Base-by-base conservation (phyloP, 2,329 filamentous ascomycete species). In the Diaporthe capsici region DNA sequence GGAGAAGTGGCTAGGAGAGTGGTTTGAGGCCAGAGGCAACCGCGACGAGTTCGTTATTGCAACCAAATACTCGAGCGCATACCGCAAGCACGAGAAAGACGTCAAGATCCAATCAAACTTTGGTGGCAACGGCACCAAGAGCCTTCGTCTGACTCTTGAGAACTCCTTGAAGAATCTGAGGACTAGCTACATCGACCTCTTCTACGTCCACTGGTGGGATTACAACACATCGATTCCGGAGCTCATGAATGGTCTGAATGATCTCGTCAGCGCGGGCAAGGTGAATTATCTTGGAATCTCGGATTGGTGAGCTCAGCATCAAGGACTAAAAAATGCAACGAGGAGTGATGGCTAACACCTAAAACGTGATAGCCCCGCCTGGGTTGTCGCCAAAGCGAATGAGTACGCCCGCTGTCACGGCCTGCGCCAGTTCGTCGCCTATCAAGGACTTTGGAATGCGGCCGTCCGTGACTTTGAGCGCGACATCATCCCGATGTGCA, bases 1-100 rank as follows among this genome's bases (percentile, higher is more conserved):
- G 1, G 93, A 94, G 82, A 82, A 80, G 72, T 93, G 92, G 90
- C 85, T 94, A 75, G 93, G 93, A 53, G 91, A 93, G 78, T 94
- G 92, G 92, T 92, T 94, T 90, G 86, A 88, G 79, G 87, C 88
- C 76, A 88, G 91, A 15, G 86, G 87, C n/a, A 90, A 90, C 75
- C 89, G 93, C n/a, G 92, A 94, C 79, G 82, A 86, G 63, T 81
- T 91, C 89, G 92, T 94, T 31, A 86, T 94, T 72, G 92, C 92
- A 1, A 94, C 92, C 76, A 94, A 95, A 81, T 94, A 88, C 82
- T 88, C 88, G 0, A 87, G 84, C 8, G 84, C 83, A 82, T 44
- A 79, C 78, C 25, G 77, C 85, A 67, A 82, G 82, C 22, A 49
- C 13, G 86, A 85, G 44, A 84, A 83, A 68, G 83, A 82, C 37